These are phyloP conservation scores for Monilinia laxa DNA, from an alignment of 2,329 filamentous ascomycete species.

Conservation along the genomic window DNA sequence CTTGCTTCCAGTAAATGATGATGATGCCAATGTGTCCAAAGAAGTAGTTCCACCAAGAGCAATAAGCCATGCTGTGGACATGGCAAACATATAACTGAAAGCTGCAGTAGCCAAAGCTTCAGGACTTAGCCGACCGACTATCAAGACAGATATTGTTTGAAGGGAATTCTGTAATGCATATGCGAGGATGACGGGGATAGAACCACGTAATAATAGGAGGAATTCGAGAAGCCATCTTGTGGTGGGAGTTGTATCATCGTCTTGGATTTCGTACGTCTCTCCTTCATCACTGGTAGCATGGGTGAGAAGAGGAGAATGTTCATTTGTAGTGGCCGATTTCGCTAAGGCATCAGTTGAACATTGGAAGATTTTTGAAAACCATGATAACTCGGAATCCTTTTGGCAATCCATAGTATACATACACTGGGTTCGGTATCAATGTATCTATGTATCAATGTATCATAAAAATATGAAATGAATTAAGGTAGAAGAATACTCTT, in stretches of 20 bases:
- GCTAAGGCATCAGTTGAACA: slow-evolving; percentile 25
- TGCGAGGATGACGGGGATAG: slow-evolving; percentile 76
- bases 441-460: not conserved
- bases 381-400: slow-evolving; percentile 34
- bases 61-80: slow-evolving; percentile 85
- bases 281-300: slow-evolving; percentile 30
- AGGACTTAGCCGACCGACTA: slow-evolving; percentile 76
- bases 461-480: not conserved
- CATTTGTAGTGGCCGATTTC: slow-evolving; percentile 35
- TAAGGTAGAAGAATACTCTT: not conserved
- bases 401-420: slow-evolving; percentile 15
- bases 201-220: slow-evolving; percentile 65
- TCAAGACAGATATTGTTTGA: slow-evolving; percentile 77
- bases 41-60: slow-evolving; percentile 83
- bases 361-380: slow-evolving; percentile 36
- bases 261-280: slow-evolving; percentile 34
- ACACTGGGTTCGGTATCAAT: not conserved
- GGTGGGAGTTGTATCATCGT: slow-evolving; percentile 28
- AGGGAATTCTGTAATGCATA: slow-evolving; percentile 85
- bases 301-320: slow-evolving; percentile 36
- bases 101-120: slow-evolving; percentile 79
- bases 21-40: slow-evolving; percentile 80
- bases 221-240: slow-evolving; percentile 56
- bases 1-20: slow-evolving; percentile 76
- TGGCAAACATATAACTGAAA: slow-evolving; percentile 92